Conservation (phyloP, 805 yeast species). For the Metschnikowia koreensis region DNA sequence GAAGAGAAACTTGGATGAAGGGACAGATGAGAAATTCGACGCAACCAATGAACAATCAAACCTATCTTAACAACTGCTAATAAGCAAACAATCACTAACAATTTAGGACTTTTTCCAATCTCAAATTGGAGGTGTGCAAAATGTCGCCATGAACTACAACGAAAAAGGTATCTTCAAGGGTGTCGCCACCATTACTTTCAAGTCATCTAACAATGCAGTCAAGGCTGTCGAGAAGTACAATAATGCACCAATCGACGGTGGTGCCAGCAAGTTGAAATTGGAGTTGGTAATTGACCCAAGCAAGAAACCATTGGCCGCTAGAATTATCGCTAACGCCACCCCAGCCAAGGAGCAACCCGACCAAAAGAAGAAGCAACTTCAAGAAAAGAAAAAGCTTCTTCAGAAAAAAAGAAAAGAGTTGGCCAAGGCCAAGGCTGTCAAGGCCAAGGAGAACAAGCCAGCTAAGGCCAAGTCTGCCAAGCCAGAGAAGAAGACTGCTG, state of each 20-base stretch:
- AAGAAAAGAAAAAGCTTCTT: constrained; percentile 27
- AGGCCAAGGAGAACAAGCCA: constrained; percentile 19
- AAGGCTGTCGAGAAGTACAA: constrained; percentile 81
- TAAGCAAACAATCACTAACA: constrained; percentile 25
- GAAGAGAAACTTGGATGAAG: background rate
- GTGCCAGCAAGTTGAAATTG: constrained; percentile 68
- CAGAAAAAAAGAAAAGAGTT: constrained; percentile 32
- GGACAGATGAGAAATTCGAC: background rate
- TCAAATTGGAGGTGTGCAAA: constrained; percentile 81
- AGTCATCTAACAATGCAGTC: constrained; percentile 63
- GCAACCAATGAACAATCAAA: background rate
- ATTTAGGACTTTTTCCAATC: constrained; percentile 81
- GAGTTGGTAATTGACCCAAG: constrained; percentile 87
- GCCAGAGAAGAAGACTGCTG: constrained; percentile 69
- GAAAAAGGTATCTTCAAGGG: constrained; percentile 90
- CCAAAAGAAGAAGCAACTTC: constrained; percentile 24
- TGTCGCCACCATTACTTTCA: constrained; percentile 83
- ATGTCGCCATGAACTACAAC: constrained; percentile 73
- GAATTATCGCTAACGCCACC: constrained; percentile 56
- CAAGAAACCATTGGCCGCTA: constrained; percentile 67
- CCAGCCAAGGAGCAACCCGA: constrained; percentile 21
- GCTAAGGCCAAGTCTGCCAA: constrained; percentile 42
- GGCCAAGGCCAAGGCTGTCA: constrained; percentile 28
- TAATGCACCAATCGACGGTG: constrained; percentile 92
- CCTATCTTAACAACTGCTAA: background rate